Base-by-base conservation (phyloP, 108 stramenopile genomes). In the Chaetoceros muelleri region DNA sequence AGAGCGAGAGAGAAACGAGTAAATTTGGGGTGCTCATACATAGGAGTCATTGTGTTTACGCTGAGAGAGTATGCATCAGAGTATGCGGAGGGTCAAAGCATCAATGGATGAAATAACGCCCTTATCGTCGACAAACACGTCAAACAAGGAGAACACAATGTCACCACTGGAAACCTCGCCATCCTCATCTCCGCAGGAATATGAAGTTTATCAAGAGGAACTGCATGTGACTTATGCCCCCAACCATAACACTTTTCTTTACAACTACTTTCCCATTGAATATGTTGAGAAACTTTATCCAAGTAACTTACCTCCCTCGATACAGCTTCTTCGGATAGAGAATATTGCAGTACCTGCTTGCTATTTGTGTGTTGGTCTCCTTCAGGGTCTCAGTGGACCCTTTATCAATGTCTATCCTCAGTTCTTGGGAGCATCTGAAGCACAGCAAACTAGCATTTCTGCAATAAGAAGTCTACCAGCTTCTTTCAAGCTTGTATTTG, bases 331-430 rank as follows among this genome's bases (percentile, higher is more conserved):
- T 24, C 76, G 85, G 22, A 50, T 30, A 20, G 89, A 90, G 55
- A 90, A 90, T 58, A 67, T 90, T 44, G 85, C 89, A 7, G 79
- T 90, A 1, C 89, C 89, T 0, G 79, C 79, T 0, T 90, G 85
- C 51, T 90, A 90, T 62, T 59, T 90, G 28, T 52, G 81, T 8
- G 89, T 90, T 0, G 89, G 89, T 16, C 57, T 84, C 3, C 49
- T 90, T 48, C 79, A 81, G 64, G 89, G 89, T 18, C 49, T 90
- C 31, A 67, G 71, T 23, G 80, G 80, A 8, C 82, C 84, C 8
- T 70, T 90, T 52, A 79, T 84, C 44, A 86, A 86, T 68, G 85
- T 83, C 0, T 86, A 86, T 52, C 89, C 89, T 1, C 48, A 82
- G 23, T 84, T 86, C 69, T 65, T 90, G 30, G 69, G 65, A 45